Evolutionary conservation across 2,329 filamentous ascomycete genomes (phyloP).

Genomic region (Penicillium italicum): DNA sequence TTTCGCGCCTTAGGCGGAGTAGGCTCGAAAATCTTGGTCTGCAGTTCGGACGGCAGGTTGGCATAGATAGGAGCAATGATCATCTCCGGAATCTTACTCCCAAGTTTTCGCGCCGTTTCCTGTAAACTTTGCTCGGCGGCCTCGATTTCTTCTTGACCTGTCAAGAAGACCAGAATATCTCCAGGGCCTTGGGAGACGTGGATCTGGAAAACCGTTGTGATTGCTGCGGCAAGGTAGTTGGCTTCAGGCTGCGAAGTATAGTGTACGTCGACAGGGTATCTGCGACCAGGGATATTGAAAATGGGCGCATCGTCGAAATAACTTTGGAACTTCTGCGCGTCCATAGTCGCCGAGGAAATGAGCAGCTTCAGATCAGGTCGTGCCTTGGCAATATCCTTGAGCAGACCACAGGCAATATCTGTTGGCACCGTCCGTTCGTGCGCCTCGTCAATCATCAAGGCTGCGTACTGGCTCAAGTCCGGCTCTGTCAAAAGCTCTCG

Average conservation of each 20-base stretch:
- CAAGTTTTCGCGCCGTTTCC: conserved; percentile 82
- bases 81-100: conserved; percentile 77
- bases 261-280: conserved; percentile 86
- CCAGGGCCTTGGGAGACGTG: conserved; percentile 81
- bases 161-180: conserved; percentile 91
- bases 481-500: conserved; percentile 88
- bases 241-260: conserved; percentile 88
- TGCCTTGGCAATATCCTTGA: conserved; percentile 82
- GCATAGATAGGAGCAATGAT: conserved; percentile 93
- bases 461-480: conserved; percentile 75
- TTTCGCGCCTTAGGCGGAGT: conserved; percentile 82
- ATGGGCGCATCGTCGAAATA: conserved; percentile 94
- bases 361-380: conserved; percentile 83
- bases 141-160: conserved; percentile 95
- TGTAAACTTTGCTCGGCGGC: conserved; percentile 77
- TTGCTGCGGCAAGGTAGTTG: conserved; percentile 85
- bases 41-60: conserved; percentile 83
- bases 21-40: conserved; percentile 91
- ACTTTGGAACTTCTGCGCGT: conserved; percentile 83
- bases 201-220: conserved; percentile 93
- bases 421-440: conserved; percentile 91
- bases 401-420: conserved; percentile 80
- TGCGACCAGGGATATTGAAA: conserved; percentile 87
- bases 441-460: conserved; percentile 94
- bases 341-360: conserved; percentile 92